Conservation (phyloP, 2,329 filamentous ascomycete genomes). For the Hirsutella minnesotensis region DNA sequence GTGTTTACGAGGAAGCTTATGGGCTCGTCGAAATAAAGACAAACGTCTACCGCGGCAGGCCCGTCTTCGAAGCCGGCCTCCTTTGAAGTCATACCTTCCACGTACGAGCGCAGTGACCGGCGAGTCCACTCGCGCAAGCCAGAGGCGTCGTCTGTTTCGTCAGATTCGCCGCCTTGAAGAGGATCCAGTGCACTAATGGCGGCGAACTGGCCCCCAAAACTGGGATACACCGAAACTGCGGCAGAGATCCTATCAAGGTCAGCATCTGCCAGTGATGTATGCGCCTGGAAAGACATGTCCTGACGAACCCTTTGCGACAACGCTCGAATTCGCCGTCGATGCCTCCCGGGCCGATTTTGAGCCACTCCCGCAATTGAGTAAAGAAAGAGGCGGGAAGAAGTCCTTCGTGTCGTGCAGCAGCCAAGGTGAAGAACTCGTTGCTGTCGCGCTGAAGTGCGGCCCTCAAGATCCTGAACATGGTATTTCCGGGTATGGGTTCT, state of each 20-base stretch:
- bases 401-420: neutral
- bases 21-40: conserved; percentile 7
- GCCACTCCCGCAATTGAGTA: conserved; percentile 5
- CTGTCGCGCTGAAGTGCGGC: conserved; percentile 1
- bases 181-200: conserved; percentile 4
- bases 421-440: conserved; percentile 4
- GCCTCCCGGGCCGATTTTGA: neutral
- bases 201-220: conserved; percentile 1
- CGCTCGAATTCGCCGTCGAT: conserved; percentile 1
- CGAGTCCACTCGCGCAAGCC: conserved; percentile 8
- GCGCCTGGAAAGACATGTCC: no score
- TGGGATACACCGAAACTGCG: conserved; percentile 2
- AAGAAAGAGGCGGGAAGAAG: conserved; percentile 5
- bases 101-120: neutral
- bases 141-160: neutral
- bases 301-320: conserved; percentile 1
- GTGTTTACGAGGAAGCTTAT: conserved; percentile 3
- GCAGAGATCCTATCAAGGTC: conserved; percentile 3
- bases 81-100: neutral
- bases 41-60: conserved; percentile 5
- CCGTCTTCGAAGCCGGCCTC: conserved; percentile 4
- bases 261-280: no score
- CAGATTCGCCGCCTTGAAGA: neutral
- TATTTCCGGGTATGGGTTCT: no score
- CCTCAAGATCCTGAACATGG: conserved; percentile 5